phyloP scores from a whole-genome alignment of 2,329 filamentous ascomycete genomes.

The Colletotrichum sidae region DNA sequence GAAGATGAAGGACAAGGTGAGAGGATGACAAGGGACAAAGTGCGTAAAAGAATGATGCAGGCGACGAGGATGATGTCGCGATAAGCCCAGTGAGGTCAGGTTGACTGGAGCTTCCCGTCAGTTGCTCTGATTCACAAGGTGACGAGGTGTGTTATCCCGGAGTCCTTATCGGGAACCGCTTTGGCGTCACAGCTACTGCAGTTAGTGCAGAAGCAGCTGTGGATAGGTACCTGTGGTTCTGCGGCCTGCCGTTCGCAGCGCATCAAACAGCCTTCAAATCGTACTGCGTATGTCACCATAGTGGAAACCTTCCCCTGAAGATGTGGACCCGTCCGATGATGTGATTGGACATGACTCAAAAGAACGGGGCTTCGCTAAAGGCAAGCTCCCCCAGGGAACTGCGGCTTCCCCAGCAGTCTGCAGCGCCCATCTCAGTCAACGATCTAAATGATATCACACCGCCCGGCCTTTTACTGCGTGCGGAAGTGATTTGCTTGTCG shows the following conservation, averaged over 20 bases:
- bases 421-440: background rate
- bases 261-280: background rate
- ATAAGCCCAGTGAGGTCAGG: constrained; percentile 19
- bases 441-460: constrained; percentile 20
- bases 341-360: constrained; percentile 3
- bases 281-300: constrained; percentile 19
- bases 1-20: constrained; percentile 3
- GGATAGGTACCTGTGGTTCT: background rate
- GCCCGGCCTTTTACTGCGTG: constrained; percentile 6
- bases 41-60: constrained; percentile 25
- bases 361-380: background rate
- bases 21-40: background rate
- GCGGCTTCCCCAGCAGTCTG: constrained; percentile 18
- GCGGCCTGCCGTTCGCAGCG: constrained; percentile 23
- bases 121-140: too few relatives aligned
- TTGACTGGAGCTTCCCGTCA: constrained; percentile 21
- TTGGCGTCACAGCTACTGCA: background rate
- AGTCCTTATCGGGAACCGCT: constrained; percentile 20
- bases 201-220: constrained; percentile 8
- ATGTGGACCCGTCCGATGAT: background rate
- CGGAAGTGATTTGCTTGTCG: constrained; percentile 13
- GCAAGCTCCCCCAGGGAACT: constrained; percentile 21
- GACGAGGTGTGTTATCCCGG: constrained; percentile 32
- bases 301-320: constrained; percentile 24
- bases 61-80: constrained; percentile 35